phyloP scores from a whole-genome alignment of 805 yeast genomes.

The Saccharomyces cerevisiae region DNA sequence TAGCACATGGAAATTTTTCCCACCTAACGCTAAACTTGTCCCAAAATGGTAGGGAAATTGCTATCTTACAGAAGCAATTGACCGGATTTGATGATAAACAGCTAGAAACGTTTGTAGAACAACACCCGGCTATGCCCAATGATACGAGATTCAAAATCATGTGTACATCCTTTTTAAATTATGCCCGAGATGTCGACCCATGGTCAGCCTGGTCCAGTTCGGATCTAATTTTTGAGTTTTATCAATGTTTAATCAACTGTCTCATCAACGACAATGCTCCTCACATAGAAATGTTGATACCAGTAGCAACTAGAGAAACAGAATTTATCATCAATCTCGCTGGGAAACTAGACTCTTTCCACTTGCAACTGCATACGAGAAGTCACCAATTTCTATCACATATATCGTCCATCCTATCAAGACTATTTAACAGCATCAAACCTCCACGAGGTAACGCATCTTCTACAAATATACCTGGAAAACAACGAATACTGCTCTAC shows the following conservation, averaged over 20 bases:
- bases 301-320: conserved; percentile 21
- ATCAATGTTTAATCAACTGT: conserved; percentile 38
- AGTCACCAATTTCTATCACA: conserved; percentile 36
- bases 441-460: conserved; percentile 27
- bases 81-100: conserved; percentile 13
- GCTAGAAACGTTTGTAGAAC: conserved; percentile 24
- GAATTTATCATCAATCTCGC: conserved; percentile 31
- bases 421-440: conserved; percentile 53
- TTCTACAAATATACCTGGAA: conserved; percentile 21
- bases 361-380: conserved; percentile 12
- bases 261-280: conserved; percentile 36
- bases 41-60: conserved; percentile 18
- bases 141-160: conserved; percentile 39
- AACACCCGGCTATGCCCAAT: conserved; percentile 29
- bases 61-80: conserved; percentile 26
- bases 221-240: conserved; percentile 38
- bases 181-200: conserved; percentile 46
- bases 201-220: conserved; percentile 41
- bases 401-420: conserved; percentile 46
- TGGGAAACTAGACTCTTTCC: conserved; percentile 16
- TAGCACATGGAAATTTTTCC: not conserved
- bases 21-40: not conserved
- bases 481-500: conserved; percentile 44
- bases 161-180: conserved; percentile 38
- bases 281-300: conserved; percentile 20